phyloP scores from a whole-genome alignment of 139 green algal species.

The Closterium sp. region DNA sequence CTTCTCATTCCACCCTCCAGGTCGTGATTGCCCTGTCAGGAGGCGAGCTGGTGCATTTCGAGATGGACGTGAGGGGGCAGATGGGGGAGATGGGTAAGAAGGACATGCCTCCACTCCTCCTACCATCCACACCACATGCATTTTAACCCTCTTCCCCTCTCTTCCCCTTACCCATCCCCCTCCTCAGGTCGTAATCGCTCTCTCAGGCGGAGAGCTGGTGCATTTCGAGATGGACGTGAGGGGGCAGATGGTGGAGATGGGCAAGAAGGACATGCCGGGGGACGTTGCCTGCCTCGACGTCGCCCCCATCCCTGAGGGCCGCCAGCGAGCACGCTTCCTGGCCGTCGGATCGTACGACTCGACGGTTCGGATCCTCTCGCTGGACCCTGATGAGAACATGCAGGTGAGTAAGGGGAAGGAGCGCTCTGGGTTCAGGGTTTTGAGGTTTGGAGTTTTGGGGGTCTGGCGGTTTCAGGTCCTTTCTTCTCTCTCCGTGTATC shows the following conservation, averaged over 20 bases:
- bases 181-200: constrained; percentile 64
- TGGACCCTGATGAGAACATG: constrained; percentile 83
- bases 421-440: background rate
- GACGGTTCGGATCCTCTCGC: constrained; percentile 82
- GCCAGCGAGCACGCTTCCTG: constrained; percentile 77
- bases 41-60: constrained; percentile 94
- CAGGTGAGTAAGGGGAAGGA: constrained; percentile 25
- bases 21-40: constrained; percentile 76
- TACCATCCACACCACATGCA: too few relatives aligned
- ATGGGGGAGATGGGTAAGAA: constrained; percentile 89
- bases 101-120: too few relatives aligned
- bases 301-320: constrained; percentile 76
- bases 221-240: constrained; percentile 92
- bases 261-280: constrained; percentile 88
- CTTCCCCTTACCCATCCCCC: too few relatives aligned
- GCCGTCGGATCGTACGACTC: constrained; percentile 83
- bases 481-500: too few relatives aligned
- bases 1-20: background rate
- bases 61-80: constrained; percentile 79
- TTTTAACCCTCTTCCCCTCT: too few relatives aligned
- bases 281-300: constrained; percentile 87
- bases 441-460: background rate
- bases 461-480: too few relatives aligned
- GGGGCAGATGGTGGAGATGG: constrained; percentile 83
- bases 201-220: constrained; percentile 89